Base-by-base conservation (phyloP, 805 yeast genomes). In the Candida odintsovae region DNA sequence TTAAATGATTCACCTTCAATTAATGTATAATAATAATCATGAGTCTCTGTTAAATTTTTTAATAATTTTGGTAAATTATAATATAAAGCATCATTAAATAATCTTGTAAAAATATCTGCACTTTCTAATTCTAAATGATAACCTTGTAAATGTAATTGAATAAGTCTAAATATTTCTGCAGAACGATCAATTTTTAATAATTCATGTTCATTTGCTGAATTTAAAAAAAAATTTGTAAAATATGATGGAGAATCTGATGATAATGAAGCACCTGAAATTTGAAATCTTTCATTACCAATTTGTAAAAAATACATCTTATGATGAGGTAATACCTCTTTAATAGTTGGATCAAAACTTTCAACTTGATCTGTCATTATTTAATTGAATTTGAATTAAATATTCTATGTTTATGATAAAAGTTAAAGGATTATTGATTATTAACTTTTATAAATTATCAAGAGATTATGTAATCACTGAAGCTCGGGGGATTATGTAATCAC, bases 231-330 rank as follows among this genome's bases (percentile, higher is more conserved):
- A 23, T 75, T 70, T 3, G 97, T 88, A 69, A 90, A 90, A 61
- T 86, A 89, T 5, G 95, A 86, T 0, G 97, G 97, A 0, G 83
- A 83, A 65, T 90, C 97, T 2, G 86, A 85, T 22, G 89, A 83
- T 35, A 90, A 65, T 2, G 96, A 87, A 0, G 94, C 90, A 1
- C 96, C 96, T 57, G 89, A 82, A 16, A 83, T 55, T n/a, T 72
- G 69, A 62, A 82, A 89, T 22, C 78, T 52, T 51, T 70, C 71
- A 37, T 71, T 74, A 0, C 95, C 95, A 12, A 88, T 80, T 59
- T 83, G 87, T 22, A 89, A 73, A 16, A 81, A 71, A 64, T 75
- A 89, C 64, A 86, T 78, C 47, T 72, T 76, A 38, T 82, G 85
- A 54, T 81, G 86, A 1, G 94, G 92, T 22, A 88, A 69, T 3